phyloP scores from a whole-genome alignment of 2,329 filamentous ascomycete species.

The Pseudogymnoascus sp. region DNA sequence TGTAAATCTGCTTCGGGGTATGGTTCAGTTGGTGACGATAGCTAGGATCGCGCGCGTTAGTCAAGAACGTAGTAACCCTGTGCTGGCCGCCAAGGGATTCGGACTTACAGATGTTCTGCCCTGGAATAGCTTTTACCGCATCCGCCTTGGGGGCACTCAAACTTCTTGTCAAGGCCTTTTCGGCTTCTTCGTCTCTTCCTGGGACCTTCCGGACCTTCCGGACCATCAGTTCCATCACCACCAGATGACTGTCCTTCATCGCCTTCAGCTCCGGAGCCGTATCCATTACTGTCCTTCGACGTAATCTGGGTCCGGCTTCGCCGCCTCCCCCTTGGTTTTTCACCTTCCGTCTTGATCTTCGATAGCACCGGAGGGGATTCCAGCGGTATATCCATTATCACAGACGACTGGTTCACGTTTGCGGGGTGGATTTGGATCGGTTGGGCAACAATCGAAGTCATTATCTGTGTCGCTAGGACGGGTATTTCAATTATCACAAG shows the following conservation, averaged over 20 bases:
- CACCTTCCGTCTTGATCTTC: slow-evolving; percentile 18
- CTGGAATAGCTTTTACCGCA: slow-evolving; percentile 96
- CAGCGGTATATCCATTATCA: neutral
- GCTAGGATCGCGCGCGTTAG: slow-evolving; percentile 28
- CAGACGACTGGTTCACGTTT: neutral
- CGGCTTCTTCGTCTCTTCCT: slow-evolving; percentile 60
- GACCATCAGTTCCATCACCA: slow-evolving; percentile 20
- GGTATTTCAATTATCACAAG: neutral
- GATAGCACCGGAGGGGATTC: slow-evolving; percentile 18
- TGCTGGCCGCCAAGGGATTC: slow-evolving; percentile 14
- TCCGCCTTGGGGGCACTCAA: slow-evolving; percentile 73
- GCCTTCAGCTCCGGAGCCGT: slow-evolving; percentile 20
- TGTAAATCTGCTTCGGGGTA: slow-evolving; percentile 88
- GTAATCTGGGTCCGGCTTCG: slow-evolving; percentile 22
- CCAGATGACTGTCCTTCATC: slow-evolving; percentile 25
- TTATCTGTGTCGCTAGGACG: neutral
- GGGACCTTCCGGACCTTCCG: slow-evolving; percentile 9
- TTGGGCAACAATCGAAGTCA: slow-evolving; percentile 6
- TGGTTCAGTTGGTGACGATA: slow-evolving; percentile 94
- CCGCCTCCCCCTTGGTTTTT: slow-evolving; percentile 25
- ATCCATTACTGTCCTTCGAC: slow-evolving; percentile 18
- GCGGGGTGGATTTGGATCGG: neutral
- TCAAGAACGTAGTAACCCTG: neutral
- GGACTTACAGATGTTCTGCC: slow-evolving; percentile 80
- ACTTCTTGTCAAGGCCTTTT: slow-evolving; percentile 72